Evolutionary conservation across 805 yeast genomes (phyloP).

Genomic region (Lipomyces lipofer): DNA sequence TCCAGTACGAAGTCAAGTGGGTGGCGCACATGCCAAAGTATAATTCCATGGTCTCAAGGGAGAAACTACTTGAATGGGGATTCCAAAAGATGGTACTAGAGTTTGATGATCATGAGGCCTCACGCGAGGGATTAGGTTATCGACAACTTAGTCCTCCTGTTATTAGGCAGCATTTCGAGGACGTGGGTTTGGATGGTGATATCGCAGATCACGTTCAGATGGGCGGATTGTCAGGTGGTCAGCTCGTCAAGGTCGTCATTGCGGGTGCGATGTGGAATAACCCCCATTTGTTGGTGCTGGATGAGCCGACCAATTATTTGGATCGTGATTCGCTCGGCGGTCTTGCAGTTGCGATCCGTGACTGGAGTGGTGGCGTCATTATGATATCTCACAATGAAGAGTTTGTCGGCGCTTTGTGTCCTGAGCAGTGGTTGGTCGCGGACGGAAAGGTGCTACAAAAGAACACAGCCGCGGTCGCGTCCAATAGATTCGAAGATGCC

Average conservation of each 20-base stretch:
- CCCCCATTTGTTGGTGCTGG: slow-evolving; percentile 92
- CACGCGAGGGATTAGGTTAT: slow-evolving; percentile 98
- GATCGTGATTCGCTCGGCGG: slow-evolving; percentile 99
- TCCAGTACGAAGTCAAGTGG: slow-evolving; percentile 98
- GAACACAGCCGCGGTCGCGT: slow-evolving; percentile 75
- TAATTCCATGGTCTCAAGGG: slow-evolving; percentile 92
- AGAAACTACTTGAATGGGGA: slow-evolving; percentile 75
- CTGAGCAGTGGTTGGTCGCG: slow-evolving; percentile 97
- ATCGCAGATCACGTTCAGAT: slow-evolving; percentile 97
- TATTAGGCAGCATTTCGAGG: slow-evolving; percentile 95
- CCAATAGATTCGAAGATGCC: slow-evolving; percentile 78
- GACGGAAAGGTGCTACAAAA: slow-evolving; percentile 85
- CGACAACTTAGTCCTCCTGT: slow-evolving; percentile 90
- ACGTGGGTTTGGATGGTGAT: slow-evolving; percentile 95
- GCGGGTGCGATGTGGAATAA: slow-evolving; percentile 99
- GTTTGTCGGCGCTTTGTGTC: slow-evolving; percentile 95
- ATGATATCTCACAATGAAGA: slow-evolving; percentile 98
- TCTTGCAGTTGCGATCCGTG: slow-evolving; percentile 94
- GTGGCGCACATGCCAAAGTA: slow-evolving; percentile 77
- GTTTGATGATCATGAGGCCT: slow-evolving; percentile 98
- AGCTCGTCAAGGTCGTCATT: slow-evolving; percentile 94
- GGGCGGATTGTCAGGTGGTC: slow-evolving; percentile 97
- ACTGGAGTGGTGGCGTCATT: slow-evolving; percentile 97
- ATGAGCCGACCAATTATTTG: slow-evolving; percentile 97
- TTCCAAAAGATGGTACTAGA: slow-evolving; percentile 89